Percentiles rank a stretch among this genome's conserved stretches.
Evolutionary conservation across 768 basidiomycete species (phyloP).

Genomic region (Leccinum rimulosum): DNA sequence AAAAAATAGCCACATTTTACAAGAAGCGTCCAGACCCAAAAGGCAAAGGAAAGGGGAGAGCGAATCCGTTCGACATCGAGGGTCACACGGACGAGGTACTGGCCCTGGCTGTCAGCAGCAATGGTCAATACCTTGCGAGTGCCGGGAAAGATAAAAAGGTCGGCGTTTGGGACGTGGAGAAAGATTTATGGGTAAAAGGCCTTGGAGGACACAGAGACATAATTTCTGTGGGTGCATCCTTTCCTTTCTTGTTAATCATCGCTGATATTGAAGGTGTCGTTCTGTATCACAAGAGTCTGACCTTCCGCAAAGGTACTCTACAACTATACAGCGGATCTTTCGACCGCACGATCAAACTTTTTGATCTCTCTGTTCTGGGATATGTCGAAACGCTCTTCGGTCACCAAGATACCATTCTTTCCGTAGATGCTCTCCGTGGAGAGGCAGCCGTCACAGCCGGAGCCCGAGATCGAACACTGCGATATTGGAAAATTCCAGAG

Average conservation of each 20-base stretch:
- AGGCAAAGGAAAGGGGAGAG: slow-evolving; percentile 59
- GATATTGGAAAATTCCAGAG: slow-evolving; percentile 96
- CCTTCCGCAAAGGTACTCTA: slow-evolving; percentile 75
- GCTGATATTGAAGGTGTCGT: neutral
- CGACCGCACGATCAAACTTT: slow-evolving; percentile 89
- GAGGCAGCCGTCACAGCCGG: slow-evolving; percentile 88
- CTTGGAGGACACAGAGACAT: slow-evolving; percentile 77
- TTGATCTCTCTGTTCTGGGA: slow-evolving; percentile 78
- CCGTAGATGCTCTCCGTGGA: slow-evolving; percentile 75
- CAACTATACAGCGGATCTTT: slow-evolving; percentile 71
- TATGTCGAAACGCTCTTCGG: slow-evolving; percentile 97
- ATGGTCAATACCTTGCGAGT: slow-evolving; percentile 83
- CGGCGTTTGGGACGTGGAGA: slow-evolving; percentile 83
- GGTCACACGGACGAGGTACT: slow-evolving; percentile 91
- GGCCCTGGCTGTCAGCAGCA: slow-evolving; percentile 76
- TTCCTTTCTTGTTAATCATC: slow-evolving; percentile 31
- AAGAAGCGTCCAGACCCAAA: slow-evolving; percentile 52
- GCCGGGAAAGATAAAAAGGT: slow-evolving; percentile 82
- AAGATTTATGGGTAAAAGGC: slow-evolving; percentile 71
- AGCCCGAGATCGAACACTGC: slow-evolving; percentile 83
- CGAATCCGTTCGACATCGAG: slow-evolving; percentile 42
- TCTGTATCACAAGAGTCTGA: slow-evolving; percentile 48
- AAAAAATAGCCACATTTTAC: slow-evolving; percentile 54
- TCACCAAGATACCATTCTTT: slow-evolving; percentile 85
- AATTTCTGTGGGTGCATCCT: slow-evolving; percentile 58